phyloP scores from a whole-genome alignment of 805 yeast species.

The Candida silvatica region DNA sequence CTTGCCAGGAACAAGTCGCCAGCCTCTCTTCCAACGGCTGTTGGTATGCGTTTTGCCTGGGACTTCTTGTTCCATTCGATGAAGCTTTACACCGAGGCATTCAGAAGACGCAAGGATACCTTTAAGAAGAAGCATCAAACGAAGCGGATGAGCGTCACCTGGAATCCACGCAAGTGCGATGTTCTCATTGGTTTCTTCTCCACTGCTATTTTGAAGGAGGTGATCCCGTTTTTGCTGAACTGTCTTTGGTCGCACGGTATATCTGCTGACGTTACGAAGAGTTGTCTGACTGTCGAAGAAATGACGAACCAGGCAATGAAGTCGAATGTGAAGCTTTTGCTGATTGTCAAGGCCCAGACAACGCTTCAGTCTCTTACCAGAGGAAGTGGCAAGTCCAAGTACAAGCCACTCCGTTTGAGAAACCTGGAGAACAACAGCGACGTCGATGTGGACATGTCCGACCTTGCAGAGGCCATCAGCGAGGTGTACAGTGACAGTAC shows the following conservation, averaged over 20 bases:
- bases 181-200: constrained; percentile 70
- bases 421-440: constrained; percentile 56
- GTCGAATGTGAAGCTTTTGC: constrained; percentile 71
- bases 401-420: constrained; percentile 69
- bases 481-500: too few relatives aligned
- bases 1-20: constrained; percentile 43
- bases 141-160: constrained; percentile 21
- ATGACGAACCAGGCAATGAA: constrained; percentile 49
- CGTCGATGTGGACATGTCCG: constrained; percentile 64
- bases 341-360: constrained; percentile 65
- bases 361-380: constrained; percentile 13
- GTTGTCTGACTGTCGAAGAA: constrained; percentile 49
- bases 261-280: constrained; percentile 59
- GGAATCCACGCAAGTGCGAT: constrained; percentile 65
- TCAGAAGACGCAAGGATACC: constrained; percentile 13
- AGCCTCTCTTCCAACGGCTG: constrained; percentile 45
- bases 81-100: constrained; percentile 35
- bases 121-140: constrained; percentile 25
- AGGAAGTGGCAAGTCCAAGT: constrained; percentile 30
- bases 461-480: too few relatives aligned
- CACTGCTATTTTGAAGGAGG: constrained; percentile 42
- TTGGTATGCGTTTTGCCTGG: constrained; percentile 81
- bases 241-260: constrained; percentile 72
- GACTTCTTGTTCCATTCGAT: constrained; percentile 50
- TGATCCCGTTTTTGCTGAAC: constrained; percentile 56